phyloP scores from a whole-genome alignment of 495 filamentous ascomycete genomes.

The Aspergillus ostianus region DNA sequence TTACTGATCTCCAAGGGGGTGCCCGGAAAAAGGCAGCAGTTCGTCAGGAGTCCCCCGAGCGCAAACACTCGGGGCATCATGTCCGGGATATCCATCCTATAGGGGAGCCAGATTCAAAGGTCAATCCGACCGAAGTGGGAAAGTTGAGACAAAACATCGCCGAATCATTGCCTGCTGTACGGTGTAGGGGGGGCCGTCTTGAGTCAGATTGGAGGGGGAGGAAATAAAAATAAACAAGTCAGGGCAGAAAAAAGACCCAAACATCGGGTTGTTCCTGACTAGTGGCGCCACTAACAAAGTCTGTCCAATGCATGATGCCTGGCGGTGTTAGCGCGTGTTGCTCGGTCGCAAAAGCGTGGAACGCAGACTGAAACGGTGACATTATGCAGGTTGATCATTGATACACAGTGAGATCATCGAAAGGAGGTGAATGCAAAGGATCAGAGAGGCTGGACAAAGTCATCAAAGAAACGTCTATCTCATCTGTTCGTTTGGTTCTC shows the following conservation, averaged over 20 bases:
- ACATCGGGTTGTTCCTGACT: slow-evolving; percentile 21
- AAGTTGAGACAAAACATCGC: slow-evolving; percentile 9
- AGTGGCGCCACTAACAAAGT: slow-evolving; percentile 1
- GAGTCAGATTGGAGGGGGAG: not conserved
- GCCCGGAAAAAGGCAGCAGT: slow-evolving; percentile 1
- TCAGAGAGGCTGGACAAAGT: not conserved
- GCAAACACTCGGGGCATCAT: slow-evolving; percentile 6
- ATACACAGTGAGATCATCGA: not conserved
- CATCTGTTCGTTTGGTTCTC: not conserved
- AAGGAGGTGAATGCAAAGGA: not conserved
- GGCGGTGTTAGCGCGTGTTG: not conserved
- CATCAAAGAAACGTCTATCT: not conserved
- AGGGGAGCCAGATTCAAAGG: not conserved
- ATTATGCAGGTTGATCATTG: not conserved
- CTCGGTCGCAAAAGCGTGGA: slow-evolving; percentile 1
- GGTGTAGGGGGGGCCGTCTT: not conserved
- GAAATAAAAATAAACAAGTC: not conserved
- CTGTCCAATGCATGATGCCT: not conserved
- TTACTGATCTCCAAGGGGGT: slow-evolving; percentile 18
- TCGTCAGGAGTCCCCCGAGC: slow-evolving; percentile 5
- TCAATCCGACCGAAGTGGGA: not conserved
- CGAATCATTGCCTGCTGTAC: slow-evolving; percentile 6
- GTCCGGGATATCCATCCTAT: slow-evolving; percentile 4
- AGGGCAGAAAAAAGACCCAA: not conserved
- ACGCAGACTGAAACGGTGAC: slow-evolving; percentile 1